Evolutionary conservation across 2,329 filamentous ascomycete species (phyloP).

Genomic region (Diplocarpon rosae): DNA sequence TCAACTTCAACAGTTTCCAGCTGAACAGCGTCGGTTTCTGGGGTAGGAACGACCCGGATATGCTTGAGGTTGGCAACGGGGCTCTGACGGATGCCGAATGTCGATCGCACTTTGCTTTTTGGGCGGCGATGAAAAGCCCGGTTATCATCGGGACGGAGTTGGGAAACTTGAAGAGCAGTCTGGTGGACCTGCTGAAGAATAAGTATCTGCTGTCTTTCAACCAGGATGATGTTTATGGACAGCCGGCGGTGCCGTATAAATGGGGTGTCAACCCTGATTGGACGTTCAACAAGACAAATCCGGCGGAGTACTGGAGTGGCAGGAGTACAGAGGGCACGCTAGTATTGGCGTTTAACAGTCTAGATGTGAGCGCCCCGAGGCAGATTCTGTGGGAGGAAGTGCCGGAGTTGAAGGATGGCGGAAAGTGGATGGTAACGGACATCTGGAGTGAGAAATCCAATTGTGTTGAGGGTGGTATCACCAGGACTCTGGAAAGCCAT

Average conservation of each 20-base stretch:
- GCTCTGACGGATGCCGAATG: constrained; percentile 27
- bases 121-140: constrained; percentile 21
- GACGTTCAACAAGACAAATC: constrained; percentile 37
- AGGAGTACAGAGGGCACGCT: constrained; percentile 33
- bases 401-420: constrained; percentile 28
- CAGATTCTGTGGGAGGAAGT: constrained; percentile 33
- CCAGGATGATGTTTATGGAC: constrained; percentile 29
- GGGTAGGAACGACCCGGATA: constrained; percentile 27
- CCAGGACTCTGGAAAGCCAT: constrained; percentile 26
- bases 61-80: constrained; percentile 27
- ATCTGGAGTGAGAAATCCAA: constrained; percentile 37
- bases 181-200: constrained; percentile 22
- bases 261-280: constrained; percentile 39
- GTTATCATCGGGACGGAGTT: constrained; percentile 21
- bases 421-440: constrained; percentile 32
- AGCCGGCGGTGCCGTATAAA: constrained; percentile 30
- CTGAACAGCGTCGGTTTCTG: constrained; percentile 29
- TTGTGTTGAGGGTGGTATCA: constrained; percentile 24
- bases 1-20: constrained; percentile 30
- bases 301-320: constrained; percentile 40
- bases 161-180: constrained; percentile 14
- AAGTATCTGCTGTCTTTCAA: constrained; percentile 17
- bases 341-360: constrained; percentile 37
- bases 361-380: constrained; percentile 27
- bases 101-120: constrained; percentile 16